Base-by-base conservation (phyloP, 208 protist genomes). In the Phytomonas francai region DNA sequence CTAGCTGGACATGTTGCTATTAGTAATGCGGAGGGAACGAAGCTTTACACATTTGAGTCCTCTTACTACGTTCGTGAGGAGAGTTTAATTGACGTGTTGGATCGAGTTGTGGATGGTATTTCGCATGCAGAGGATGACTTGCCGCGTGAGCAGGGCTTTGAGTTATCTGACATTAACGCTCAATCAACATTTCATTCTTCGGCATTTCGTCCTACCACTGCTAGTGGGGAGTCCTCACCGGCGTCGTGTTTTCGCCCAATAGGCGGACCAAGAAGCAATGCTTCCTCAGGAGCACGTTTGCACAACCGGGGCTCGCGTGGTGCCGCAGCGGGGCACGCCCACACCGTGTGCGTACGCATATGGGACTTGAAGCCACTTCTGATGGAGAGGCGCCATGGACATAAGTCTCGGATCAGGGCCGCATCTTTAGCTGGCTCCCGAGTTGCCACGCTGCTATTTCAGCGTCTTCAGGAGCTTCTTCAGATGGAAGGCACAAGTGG, bases 1-100 rank as follows among this genome's bases (percentile, higher is more conserved):
- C 72, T 92, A 27, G 73, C 79, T 12, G 91, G 91, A 9, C 89
- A 96, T 65, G 81, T 92, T 7, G 88, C 78, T 57, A 93, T 96
- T 72, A 82, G 75, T 33, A 89, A 88, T 67, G 83, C 81, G n/a
- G 75, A 89, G 31, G 88, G 91, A 9, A 84, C 80, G 14, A 62
- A 68, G 19, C 78, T 89, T 63, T 89, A 82, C 76, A 89, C 83
- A 8, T 89, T 85, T 39, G 83, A 89, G 70, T 79, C 80, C 22
- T 75, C 74, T 34, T 89, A 89, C 73, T 89, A 77, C 58, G 80
- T 89, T 9, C 80, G 83, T 6, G 79, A 89, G 70, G 83, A 89
- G 68, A 67, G 72, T 32, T 70, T 89, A n/a, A 58, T 70, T 5
- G 51, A 73, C 28, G 83, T 89, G 30, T 73, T 89, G 25, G 71